A percentile compares a stretch with the other conserved stretches of the same genome.
phyloP scores from a whole-genome alignment of 768 basidiomycete genomes.

The Leucosporidium creatinivorum region DNA sequence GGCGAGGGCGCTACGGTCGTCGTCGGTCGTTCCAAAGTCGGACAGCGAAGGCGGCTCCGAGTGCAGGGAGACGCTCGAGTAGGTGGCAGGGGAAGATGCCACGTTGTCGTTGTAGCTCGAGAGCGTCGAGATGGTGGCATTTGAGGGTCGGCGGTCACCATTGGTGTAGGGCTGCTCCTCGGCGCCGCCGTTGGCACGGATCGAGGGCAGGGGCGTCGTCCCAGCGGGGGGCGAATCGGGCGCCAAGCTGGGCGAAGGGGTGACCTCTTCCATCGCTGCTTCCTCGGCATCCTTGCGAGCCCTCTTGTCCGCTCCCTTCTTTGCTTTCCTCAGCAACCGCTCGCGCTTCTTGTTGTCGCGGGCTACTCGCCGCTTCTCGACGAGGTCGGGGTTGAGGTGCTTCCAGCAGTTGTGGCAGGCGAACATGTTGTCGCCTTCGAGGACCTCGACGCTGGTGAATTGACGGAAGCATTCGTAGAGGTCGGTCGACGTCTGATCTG shows the following conservation, averaged over 20 bases:
- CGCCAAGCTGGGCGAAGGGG: no score
- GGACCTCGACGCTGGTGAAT: conserved; percentile 87
- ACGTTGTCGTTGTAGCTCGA: no score
- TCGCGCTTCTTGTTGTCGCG: conserved; percentile 21
- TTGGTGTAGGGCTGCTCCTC: no score
- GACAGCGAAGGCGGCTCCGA: no score
- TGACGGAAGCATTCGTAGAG: conserved; percentile 59
- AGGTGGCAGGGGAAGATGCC: no score
- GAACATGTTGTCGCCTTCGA: conserved; percentile 91
- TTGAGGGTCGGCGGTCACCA: no score
- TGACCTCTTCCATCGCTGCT: neutral
- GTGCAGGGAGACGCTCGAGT: no score
- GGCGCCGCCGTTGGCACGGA: no score
- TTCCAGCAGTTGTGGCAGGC: conserved; percentile 94
- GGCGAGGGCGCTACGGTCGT: neutral
- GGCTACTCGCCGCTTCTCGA: conserved; percentile 41
- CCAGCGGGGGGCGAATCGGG: no score
- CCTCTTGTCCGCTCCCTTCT: conserved; percentile 39
- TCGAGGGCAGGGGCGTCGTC: no score
- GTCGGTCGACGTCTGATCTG: conserved; percentile 30
- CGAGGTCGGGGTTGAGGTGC: conserved; percentile 53
- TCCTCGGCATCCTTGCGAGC: conserved; percentile 31
- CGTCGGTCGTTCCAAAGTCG: neutral
- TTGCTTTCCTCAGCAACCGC: conserved; percentile 1
- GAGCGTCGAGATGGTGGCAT: no score